Evolutionary conservation across 2,329 filamentous ascomycete species (phyloP).

Genomic region (Diaporthe citrichinensis): DNA sequence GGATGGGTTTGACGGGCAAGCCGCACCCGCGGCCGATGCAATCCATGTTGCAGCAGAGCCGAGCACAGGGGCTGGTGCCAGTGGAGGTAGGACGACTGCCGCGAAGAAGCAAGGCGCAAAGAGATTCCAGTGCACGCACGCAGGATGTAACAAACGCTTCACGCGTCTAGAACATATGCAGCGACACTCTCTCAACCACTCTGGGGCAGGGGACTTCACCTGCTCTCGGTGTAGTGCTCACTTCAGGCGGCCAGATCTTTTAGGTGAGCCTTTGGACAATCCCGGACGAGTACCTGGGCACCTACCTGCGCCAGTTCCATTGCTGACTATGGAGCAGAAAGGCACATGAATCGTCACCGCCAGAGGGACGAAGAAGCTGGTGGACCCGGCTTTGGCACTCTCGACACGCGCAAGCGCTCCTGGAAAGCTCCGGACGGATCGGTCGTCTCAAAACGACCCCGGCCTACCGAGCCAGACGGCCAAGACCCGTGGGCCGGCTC

Average conservation of each 20-base stretch:
- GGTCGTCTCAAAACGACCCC: constrained; percentile 61
- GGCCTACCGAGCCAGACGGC: constrained; percentile 28
- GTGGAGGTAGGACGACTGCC: background rate
- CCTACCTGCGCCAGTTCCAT: too few species aligned
- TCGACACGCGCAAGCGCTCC: constrained; percentile 69
- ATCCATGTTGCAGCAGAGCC: constrained; percentile 22
- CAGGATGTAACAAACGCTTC: constrained; percentile 66
- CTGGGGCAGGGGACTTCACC: constrained; percentile 63
- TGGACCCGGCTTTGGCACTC: constrained; percentile 62
- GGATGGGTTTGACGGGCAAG: constrained; percentile 13
- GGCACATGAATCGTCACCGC: constrained; percentile 68
- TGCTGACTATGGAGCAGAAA: constrained; percentile 56
- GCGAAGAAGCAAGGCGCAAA: constrained; percentile 39
- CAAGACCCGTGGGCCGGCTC: constrained; percentile 29
- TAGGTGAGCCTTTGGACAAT: constrained; percentile 58
- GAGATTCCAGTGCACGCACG: constrained; percentile 55
- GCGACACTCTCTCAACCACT: constrained; percentile 69
- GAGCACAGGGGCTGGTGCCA: background rate
- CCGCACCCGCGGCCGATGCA: constrained; percentile 1
- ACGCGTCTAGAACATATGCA: constrained; percentile 71
- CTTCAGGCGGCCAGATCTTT: constrained; percentile 72
- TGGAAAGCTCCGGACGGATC: constrained; percentile 68
- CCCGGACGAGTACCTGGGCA: background rate
- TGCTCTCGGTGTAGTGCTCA: constrained; percentile 72
- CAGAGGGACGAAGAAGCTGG: constrained; percentile 70